Percentiles rank a stretch among this genome's conserved stretches.
These are phyloP conservation scores for Orbilia brochopaga DNA, from an alignment of 2,329 filamentous ascomycete species.

Conservation along the genomic window DNA sequence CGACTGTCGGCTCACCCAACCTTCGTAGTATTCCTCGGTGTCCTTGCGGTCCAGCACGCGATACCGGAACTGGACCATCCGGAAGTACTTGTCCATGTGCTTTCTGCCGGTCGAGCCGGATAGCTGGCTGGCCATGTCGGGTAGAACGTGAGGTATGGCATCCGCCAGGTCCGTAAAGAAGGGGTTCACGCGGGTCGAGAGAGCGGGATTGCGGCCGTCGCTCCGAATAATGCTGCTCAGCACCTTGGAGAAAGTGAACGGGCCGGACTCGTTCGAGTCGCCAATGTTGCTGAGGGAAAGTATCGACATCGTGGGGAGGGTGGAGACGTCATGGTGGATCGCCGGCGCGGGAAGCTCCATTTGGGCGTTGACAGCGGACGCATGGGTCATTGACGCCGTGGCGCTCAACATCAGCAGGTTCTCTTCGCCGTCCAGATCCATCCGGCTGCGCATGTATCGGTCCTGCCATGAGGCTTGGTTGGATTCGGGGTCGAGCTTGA, in stretches of 20 bases:
- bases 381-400: conserved; percentile 47
- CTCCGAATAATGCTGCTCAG: conserved; percentile 47
- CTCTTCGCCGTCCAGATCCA: conserved; percentile 50
- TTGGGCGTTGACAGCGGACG: conserved; percentile 41
- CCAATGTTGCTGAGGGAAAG: conserved; percentile 50
- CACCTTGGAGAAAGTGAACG: conserved; percentile 50
- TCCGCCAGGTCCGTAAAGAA: conserved; percentile 51
- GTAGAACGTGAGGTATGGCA: conserved; percentile 48
- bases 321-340: conserved; percentile 47
- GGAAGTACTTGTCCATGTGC: conserved; percentile 51
- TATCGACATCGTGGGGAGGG: conserved; percentile 48
- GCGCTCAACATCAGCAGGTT: conserved; percentile 46
- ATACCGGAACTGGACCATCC: conserved; percentile 49
- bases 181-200: conserved; percentile 39
- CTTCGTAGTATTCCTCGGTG: conserved; percentile 47
- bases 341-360: conserved; percentile 47
- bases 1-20: conserved; percentile 45
- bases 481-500: conserved; percentile 37
- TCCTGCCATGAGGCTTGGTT: conserved; percentile 43
- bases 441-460: conserved; percentile 44
- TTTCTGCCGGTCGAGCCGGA: conserved; percentile 46
- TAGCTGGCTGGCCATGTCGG: conserved; percentile 49
- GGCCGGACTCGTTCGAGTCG: conserved; percentile 49
- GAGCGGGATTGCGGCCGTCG: conserved; percentile 46
- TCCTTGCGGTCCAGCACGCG: conserved; percentile 46